Conservation (phyloP, 106 monocot species). For the Gastrodia elata region DNA sequence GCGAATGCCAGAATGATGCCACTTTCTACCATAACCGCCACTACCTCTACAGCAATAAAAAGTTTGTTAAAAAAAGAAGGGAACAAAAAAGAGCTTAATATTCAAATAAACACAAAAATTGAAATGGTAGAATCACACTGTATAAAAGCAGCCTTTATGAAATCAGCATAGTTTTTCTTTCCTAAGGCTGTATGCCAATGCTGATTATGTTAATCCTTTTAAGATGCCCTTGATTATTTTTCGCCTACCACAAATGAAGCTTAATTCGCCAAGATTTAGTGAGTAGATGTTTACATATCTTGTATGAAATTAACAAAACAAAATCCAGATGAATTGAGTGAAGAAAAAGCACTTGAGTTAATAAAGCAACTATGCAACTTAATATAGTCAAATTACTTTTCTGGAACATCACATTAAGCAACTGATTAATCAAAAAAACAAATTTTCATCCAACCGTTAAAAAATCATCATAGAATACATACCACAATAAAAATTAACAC, state of each 20-base stretch:
- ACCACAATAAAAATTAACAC: neutral
- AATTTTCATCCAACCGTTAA: neutral
- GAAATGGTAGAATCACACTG: neutral
- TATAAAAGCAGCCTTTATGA: neutral
- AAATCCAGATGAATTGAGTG: neutral
- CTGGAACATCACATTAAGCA: neutral
- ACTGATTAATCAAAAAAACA: neutral
- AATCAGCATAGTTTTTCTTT: neutral
- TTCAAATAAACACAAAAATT: neutral
- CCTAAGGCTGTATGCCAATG: neutral
- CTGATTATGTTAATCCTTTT: neutral
- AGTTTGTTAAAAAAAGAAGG: neutral
- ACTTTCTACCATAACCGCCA: slow-evolving; percentile 71
- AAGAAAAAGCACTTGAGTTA: neutral
- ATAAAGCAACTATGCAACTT: neutral
- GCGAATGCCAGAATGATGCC: slow-evolving; percentile 72
- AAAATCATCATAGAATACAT: neutral
- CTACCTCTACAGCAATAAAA: slow-evolving; percentile 51
- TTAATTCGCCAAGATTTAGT: neutral
- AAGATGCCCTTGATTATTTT: neutral
- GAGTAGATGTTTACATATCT: neutral
- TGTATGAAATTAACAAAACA: neutral
- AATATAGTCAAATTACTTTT: neutral
- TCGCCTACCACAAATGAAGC: neutral
- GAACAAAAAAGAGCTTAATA: neutral